Percentiles rank a stretch among this genome's conserved stretches.
phyloP scores from a whole-genome alignment of 257 asterid species.

The Fraxinus anomala region DNA sequence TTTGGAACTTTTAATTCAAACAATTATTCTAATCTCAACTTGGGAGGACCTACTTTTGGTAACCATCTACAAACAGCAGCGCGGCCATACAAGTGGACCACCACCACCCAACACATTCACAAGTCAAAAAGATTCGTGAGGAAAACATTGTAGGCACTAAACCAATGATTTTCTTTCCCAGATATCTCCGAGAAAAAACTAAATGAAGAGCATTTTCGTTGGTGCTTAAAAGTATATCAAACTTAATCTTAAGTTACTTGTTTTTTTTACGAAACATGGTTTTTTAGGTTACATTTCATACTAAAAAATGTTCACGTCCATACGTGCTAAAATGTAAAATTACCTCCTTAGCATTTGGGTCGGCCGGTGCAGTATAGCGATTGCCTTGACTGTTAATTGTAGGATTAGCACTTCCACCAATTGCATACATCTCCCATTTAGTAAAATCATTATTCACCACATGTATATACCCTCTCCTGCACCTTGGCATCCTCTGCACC shows the following conservation, averaged over 20 bases:
- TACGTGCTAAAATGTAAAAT: not conserved
- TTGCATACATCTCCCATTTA: constrained; percentile 71
- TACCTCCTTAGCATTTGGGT: constrained; percentile 72
- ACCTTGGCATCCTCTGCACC: constrained; percentile 75
- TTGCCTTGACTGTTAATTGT: constrained; percentile 72
- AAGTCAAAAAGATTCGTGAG: not conserved
- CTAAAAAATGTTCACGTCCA: no score
- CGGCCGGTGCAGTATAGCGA: constrained; percentile 65
- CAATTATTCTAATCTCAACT: not conserved
- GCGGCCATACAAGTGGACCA: no score
- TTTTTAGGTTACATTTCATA: no score
- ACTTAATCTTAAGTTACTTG: not conserved
- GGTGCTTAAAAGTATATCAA: no score
- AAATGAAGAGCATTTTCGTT: no score
- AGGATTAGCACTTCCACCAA: constrained; percentile 73
- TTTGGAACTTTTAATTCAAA: not conserved
- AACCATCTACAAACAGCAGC: not conserved
- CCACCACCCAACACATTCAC: not conserved
- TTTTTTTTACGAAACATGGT: no score
- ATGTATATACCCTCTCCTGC: constrained; percentile 69
- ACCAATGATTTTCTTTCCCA: no score
- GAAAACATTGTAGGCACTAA: not conserved
- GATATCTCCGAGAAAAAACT: no score
- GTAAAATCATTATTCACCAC: constrained; percentile 74
- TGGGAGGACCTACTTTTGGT: not conserved